phyloP scores from a whole-genome alignment of 2,329 filamentous ascomycete genomes.

The Onygena corvina region DNA sequence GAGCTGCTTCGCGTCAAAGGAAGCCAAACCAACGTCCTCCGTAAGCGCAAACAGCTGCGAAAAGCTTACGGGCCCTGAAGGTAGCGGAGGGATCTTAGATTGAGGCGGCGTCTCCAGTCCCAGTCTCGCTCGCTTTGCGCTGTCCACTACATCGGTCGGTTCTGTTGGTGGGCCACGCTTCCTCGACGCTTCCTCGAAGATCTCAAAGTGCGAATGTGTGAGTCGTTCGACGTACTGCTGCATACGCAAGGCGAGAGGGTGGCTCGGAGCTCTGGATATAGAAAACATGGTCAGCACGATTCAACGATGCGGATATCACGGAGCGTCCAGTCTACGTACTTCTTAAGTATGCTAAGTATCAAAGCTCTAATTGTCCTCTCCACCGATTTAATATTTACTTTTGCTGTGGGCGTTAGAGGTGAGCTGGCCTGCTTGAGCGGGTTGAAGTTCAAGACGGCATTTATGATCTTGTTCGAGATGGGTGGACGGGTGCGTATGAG shows the following conservation, averaged over 20 bases:
- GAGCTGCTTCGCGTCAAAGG: slow-evolving; percentile 72
- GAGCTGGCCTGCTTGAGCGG: slow-evolving; percentile 68
- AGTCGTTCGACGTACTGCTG: slow-evolving; percentile 78
- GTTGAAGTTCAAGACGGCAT: slow-evolving; percentile 79
- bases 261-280: slow-evolving; percentile 58
- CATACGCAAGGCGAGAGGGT: slow-evolving; percentile 62
- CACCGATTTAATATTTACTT: slow-evolving; percentile 81
- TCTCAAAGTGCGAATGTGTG: slow-evolving; percentile 62
- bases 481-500: slow-evolving; percentile 70
- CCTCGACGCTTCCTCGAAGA: slow-evolving; percentile 61
- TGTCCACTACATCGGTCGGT: slow-evolving; percentile 59
- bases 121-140: slow-evolving; percentile 68
- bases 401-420: slow-evolving; percentile 64
- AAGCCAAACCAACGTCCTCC: slow-evolving; percentile 57
- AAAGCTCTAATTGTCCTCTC: slow-evolving; percentile 82
- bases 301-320: not conserved
- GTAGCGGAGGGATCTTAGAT: slow-evolving; percentile 55
- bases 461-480: slow-evolving; percentile 74
- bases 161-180: slow-evolving; percentile 65
- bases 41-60: slow-evolving; percentile 82
- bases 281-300: not conserved
- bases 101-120: slow-evolving; percentile 40
- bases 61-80: slow-evolving; percentile 62
- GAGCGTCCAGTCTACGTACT: slow-evolving; percentile 38
- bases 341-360: slow-evolving; percentile 69